Evolutionary conservation across 345 rosid species (phyloP).

Genomic region (Excoecaria agallocha): DNA sequence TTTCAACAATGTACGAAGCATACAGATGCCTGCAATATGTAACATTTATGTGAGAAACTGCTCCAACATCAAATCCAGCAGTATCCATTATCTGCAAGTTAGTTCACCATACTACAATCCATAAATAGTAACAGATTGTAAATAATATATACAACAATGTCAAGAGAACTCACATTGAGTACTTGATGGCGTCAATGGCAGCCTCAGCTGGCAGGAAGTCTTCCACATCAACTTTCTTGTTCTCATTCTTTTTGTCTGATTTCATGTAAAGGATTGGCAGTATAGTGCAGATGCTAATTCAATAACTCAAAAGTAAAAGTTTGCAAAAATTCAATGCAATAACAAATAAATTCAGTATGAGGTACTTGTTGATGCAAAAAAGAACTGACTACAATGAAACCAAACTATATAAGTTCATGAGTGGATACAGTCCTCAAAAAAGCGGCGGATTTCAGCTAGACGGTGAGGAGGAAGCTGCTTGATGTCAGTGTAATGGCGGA

Average conservation of each 20-base stretch:
- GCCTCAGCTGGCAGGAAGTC: slow-evolving; percentile 81
- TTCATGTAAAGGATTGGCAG: slow-evolving; percentile 37
- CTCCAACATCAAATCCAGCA: background rate
- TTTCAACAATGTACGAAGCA: slow-evolving; percentile 84
- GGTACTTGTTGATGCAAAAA: slow-evolving; percentile 5
- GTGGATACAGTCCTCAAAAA: slow-evolving; percentile 98
- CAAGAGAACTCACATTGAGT: slow-evolving; percentile 67
- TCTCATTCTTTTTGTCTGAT: slow-evolving; percentile 95
- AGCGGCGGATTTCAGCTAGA: slow-evolving; percentile 94
- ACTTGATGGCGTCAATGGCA: slow-evolving; percentile 71
- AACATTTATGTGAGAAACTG: background rate
- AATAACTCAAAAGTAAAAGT: background rate
- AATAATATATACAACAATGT: background rate
- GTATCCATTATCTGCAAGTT: background rate
- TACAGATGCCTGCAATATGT: slow-evolving; percentile 80
- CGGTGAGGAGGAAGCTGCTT: slow-evolving; percentile 98
- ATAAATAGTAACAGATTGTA: background rate
- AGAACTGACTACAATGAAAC: slow-evolving; percentile 5
- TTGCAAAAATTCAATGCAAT: background rate
- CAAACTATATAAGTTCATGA: slow-evolving; percentile 6
- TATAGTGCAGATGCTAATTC: background rate
- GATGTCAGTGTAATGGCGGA: slow-evolving; percentile 89
- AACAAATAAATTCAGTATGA: background rate
- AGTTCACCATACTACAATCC: background rate
- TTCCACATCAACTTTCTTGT: slow-evolving; percentile 91